These are phyloP conservation scores for Cicer chorassanicum DNA, from an alignment of 306 rosid genomes.

Conservation along the genomic window DNA sequence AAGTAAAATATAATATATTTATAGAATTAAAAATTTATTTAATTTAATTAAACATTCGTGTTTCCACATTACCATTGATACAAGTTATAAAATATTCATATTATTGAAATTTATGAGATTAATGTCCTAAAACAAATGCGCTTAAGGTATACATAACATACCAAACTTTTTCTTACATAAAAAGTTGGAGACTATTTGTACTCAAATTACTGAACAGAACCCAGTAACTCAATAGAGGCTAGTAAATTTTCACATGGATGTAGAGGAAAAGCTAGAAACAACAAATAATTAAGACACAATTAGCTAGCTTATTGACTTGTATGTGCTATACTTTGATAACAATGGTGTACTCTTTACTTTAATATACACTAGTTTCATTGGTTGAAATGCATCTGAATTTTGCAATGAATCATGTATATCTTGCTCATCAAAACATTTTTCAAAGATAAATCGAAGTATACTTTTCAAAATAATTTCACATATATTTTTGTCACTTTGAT, in stretches of 20 bases:
- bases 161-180: slow-evolving; percentile 12
- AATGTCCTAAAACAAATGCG: no score
- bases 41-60: no score
- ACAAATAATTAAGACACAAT: slow-evolving; percentile 8
- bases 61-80: no score
- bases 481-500: slow-evolving; percentile 47
- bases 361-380: background rate
- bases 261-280: background rate
- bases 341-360: background rate
- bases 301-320: background rate
- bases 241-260: background rate
- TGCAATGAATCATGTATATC: slow-evolving; percentile 51
- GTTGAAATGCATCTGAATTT: slow-evolving; percentile 45
- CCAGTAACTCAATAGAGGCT: background rate
- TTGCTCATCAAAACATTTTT: no score
- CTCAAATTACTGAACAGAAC: slow-evolving; percentile 1
- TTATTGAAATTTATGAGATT: no score
- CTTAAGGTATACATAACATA: background rate
- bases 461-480: slow-evolving; percentile 52
- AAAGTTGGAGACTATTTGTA: background rate
- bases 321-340: slow-evolving; percentile 9
- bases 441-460: slow-evolving; percentile 50
- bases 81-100: no score
- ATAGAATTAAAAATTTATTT: no score
- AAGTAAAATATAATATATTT: no score